Conservation (phyloP, 441 rosid species). For the Gossypium schwendimanii region DNA sequence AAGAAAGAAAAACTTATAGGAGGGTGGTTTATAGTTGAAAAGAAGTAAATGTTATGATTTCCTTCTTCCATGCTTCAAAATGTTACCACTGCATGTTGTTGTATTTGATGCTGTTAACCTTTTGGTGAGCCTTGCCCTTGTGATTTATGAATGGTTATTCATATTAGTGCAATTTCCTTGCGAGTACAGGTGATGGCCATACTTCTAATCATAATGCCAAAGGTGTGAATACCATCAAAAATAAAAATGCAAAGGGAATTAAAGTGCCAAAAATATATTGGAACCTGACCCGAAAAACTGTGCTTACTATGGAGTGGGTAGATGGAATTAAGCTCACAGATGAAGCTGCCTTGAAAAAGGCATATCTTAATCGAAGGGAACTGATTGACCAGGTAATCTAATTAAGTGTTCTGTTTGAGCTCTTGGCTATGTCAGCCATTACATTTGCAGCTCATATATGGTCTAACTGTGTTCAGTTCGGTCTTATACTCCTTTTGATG, state of each 20-base stretch:
- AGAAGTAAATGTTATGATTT: not conserved
- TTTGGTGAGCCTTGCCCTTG: not conserved
- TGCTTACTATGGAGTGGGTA: conserved; percentile 98
- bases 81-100: not conserved
- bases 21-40: conserved; percentile 8
- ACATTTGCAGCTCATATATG: not conserved
- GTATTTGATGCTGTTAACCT: not conserved
- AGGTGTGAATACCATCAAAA: conserved; percentile 23
- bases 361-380: conserved; percentile 61
- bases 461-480: not conserved
- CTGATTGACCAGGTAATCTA: conserved; percentile 79
- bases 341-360: conserved; percentile 48
- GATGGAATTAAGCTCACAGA: conserved; percentile 96
- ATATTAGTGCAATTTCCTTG: conserved; percentile 4
- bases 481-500: not conserved
- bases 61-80: conserved; percentile 1
- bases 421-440: not conserved
- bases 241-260: conserved; percentile 39
- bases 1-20: not conserved
- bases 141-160: not conserved
- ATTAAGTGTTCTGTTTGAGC: not conserved
- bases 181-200: conserved; percentile 36
- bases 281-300: conserved; percentile 71
- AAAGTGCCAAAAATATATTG: conserved; percentile 95
- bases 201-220: conserved; percentile 26